Evolutionary conservation across 2,329 filamentous ascomycete genomes (phyloP).

Genomic region (Colletotrichum sp.): DNA sequence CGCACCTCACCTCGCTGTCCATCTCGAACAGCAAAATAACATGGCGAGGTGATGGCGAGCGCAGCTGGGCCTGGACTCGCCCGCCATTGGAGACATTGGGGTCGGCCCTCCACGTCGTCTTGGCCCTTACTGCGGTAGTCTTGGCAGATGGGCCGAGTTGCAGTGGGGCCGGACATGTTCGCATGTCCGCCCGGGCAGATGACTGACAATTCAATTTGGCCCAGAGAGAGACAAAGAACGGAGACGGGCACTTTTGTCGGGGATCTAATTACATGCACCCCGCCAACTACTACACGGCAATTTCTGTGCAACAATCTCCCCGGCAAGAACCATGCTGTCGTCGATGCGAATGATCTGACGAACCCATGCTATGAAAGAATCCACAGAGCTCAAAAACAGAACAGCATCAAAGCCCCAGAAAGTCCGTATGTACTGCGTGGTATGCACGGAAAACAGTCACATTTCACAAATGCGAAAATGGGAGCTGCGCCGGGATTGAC

Average conservation of each 20-base stretch:
- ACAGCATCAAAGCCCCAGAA: no score
- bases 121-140: not conserved
- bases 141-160: not conserved
- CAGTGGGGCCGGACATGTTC: not conserved
- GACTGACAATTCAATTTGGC: not conserved
- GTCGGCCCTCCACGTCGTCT: not conserved
- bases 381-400: no score
- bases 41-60: no score
- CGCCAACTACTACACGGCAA: constrained; percentile 18
- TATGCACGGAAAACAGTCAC: no score
- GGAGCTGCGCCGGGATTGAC: constrained; percentile 6
- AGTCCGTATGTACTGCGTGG: no score
- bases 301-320: constrained; percentile 2
- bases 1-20: no score
- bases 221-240: not conserved
- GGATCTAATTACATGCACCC: constrained; percentile 12
- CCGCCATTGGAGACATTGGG: not conserved
- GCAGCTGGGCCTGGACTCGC: no score
- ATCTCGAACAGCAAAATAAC: no score
- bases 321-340: not conserved
- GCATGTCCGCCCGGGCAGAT: not conserved
- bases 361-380: no score
- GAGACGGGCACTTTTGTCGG: constrained; percentile 18
- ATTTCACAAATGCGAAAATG: no score
- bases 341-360: not conserved